Evolutionary conservation across 169 alveolate species (phyloP).

Genomic region (Plasmodium fragile): DNA sequence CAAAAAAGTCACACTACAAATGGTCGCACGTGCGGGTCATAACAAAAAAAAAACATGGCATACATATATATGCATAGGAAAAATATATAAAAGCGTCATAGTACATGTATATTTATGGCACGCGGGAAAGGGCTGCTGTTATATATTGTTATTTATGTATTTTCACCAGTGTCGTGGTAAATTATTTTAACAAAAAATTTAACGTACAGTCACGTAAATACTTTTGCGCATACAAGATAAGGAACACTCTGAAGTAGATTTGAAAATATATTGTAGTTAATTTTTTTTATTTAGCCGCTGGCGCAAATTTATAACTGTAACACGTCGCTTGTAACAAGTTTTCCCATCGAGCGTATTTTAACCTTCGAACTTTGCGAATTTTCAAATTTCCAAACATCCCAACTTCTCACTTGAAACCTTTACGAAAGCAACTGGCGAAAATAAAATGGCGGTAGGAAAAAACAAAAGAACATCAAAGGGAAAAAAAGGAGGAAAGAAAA

Average conservation of each 20-base stretch:
- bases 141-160: no score
- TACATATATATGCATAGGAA: neutral
- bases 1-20: neutral
- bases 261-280: neutral
- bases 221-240: neutral
- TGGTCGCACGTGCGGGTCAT: neutral
- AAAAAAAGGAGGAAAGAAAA: constrained; percentile 97
- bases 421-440: neutral
- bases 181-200: no score
- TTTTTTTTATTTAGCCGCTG: neutral
- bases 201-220: neutral
- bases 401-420: neutral
- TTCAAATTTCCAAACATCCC: neutral
- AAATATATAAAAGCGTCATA: neutral
- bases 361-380: neutral
- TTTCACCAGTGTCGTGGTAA: neutral
- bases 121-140: neutral
- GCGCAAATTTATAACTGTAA: neutral
- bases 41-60: neutral
- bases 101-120: neutral
- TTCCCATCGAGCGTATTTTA: neutral
- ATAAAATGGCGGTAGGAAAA: constrained; percentile 97
- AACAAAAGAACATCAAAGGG: constrained; percentile 97
- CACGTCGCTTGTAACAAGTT: neutral
- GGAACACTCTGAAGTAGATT: neutral